These are phyloP conservation scores for Cryptococcus depauperatus DNA, from an alignment of 1,284 basidiomycete species.

Conservation along the genomic window DNA sequence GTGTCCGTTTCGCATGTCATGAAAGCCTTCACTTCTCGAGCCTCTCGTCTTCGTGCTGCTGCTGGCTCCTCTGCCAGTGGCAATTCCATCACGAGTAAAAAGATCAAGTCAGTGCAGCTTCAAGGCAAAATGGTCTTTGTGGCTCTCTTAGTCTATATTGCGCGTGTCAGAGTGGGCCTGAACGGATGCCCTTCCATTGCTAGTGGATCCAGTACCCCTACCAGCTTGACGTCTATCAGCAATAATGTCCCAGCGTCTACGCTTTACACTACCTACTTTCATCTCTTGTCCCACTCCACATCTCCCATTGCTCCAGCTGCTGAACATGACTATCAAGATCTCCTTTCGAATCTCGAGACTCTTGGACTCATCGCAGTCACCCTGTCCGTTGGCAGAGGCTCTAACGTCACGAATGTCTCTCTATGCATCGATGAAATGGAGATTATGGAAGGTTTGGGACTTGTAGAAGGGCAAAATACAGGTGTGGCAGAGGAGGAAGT, in stretches of 20 bases:
- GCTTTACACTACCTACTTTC: slow-evolving; percentile 40
- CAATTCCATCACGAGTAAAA: slow-evolving; percentile 23
- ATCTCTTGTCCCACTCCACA: slow-evolving; percentile 38
- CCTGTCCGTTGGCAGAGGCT: background rate
- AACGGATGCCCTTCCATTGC: slow-evolving; percentile 25
- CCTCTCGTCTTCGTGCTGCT: slow-evolving; percentile 35
- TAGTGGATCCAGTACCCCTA: slow-evolving; percentile 11
- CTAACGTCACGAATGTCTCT: slow-evolving; percentile 22
- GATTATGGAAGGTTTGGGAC: slow-evolving; percentile 26
- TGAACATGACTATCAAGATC: slow-evolving; percentile 43
- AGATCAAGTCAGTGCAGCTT: slow-evolving; percentile 40
- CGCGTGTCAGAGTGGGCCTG: slow-evolving; percentile 27
- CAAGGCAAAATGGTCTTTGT: slow-evolving; percentile 45
- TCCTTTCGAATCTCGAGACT: slow-evolving; percentile 42
- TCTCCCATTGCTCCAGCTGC: slow-evolving; percentile 41
- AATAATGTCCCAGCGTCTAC: slow-evolving; percentile 17
- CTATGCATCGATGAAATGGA: slow-evolving; percentile 36
- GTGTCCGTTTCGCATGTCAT: slow-evolving; percentile 36
- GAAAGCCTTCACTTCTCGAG: slow-evolving; percentile 40
- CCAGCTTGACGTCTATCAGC: slow-evolving; percentile 11
- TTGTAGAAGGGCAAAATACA: slow-evolving; percentile 9
- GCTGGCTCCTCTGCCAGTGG: slow-evolving; percentile 23
- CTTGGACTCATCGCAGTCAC: slow-evolving; percentile 29
- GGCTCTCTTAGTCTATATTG: slow-evolving; percentile 32
- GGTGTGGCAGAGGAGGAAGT: slow-evolving; percentile 35